Conservation (phyloP, 2,329 filamentous ascomycete genomes). For the Cladosporium sp. region DNA sequence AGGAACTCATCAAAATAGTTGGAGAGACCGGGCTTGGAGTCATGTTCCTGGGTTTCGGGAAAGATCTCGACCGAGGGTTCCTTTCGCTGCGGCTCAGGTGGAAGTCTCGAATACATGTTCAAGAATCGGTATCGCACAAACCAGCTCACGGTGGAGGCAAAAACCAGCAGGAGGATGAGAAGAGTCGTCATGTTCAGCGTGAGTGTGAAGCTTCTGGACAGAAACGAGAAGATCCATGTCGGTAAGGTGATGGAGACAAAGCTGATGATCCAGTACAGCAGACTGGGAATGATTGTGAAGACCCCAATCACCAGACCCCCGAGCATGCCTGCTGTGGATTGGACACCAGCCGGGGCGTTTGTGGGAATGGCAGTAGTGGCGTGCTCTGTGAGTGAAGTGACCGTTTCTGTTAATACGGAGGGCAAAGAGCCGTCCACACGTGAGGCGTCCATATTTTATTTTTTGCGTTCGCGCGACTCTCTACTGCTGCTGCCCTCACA, state of each 20-base stretch:
- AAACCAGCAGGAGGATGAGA: constrained; percentile 71
- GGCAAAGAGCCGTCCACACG: constrained; percentile 2
- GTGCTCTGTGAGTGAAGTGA: constrained; percentile 5
- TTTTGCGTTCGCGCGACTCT: neutral
- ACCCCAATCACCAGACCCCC: constrained; percentile 30
- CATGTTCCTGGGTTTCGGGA: constrained; percentile 85
- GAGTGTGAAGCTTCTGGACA: constrained; percentile 90
- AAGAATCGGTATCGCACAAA: constrained; percentile 92
- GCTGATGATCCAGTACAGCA: constrained; percentile 74
- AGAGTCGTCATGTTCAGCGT: constrained; percentile 99
- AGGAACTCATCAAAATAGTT: constrained; percentile 98
- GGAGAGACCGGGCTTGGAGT: constrained; percentile 84
- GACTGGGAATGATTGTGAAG: constrained; percentile 48
- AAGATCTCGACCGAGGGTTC: constrained; percentile 95
- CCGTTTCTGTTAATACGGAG: constrained; percentile 3
- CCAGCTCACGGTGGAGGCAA: constrained; percentile 87
- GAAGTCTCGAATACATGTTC: constrained; percentile 93
- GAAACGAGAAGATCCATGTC: constrained; percentile 81
- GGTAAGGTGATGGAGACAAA: constrained; percentile 86
- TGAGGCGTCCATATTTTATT: constrained; percentile 9
- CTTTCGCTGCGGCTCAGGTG: constrained; percentile 91
- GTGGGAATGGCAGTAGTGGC: neutral
- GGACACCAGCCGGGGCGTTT: neutral
- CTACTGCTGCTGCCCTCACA: neutral
- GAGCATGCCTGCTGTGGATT: constrained; percentile 27